Conservation (phyloP, 2,329 filamentous ascomycete genomes). For the Didymella glomerata region DNA sequence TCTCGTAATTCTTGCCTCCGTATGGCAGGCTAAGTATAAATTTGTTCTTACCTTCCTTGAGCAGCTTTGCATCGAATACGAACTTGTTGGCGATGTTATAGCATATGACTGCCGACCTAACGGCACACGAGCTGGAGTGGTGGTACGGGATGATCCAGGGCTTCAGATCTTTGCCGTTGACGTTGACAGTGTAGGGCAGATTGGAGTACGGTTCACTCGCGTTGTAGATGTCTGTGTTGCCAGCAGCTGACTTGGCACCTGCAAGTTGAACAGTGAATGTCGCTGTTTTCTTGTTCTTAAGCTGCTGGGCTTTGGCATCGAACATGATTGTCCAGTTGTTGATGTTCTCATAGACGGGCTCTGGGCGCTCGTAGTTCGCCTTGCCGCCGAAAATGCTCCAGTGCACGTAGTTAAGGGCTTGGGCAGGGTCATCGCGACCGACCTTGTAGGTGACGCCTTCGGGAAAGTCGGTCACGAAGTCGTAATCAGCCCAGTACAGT, state of each 20-base stretch:
- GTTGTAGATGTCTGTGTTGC: slow-evolving; percentile 69
- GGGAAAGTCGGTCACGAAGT: slow-evolving; percentile 67
- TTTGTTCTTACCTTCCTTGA: slow-evolving; percentile 64
- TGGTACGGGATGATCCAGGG: slow-evolving; percentile 68
- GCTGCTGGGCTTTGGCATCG: slow-evolving; percentile 39
- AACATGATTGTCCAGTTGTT: slow-evolving; percentile 31
- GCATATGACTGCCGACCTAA: slow-evolving; percentile 67
- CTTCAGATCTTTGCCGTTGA: slow-evolving; percentile 57
- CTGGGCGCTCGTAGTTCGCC: slow-evolving; percentile 57
- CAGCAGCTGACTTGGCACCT: slow-evolving; percentile 67
- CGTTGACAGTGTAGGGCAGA: slow-evolving; percentile 60
- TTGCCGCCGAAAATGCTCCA: slow-evolving; percentile 70
- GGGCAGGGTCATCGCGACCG: slow-evolving; percentile 59
- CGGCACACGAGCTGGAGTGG: slow-evolving; percentile 67
- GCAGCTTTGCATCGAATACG: slow-evolving; percentile 59
- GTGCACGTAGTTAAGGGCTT: slow-evolving; percentile 70
- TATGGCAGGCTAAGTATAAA: slow-evolving; percentile 67
- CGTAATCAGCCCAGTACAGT: slow-evolving; percentile 68
- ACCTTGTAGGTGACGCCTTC: slow-evolving; percentile 66
- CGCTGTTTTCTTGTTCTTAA: slow-evolving; percentile 55
- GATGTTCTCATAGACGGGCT: slow-evolving; percentile 53
- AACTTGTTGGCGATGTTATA: slow-evolving; percentile 70
- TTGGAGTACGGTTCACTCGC: slow-evolving; percentile 62
- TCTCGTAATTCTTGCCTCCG: slow-evolving; percentile 66
- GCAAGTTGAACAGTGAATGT: slow-evolving; percentile 71